These are phyloP conservation scores for Talaromyces sp. DNA, from an alignment of 2,329 filamentous ascomycete species.

Conservation along the genomic window DNA sequence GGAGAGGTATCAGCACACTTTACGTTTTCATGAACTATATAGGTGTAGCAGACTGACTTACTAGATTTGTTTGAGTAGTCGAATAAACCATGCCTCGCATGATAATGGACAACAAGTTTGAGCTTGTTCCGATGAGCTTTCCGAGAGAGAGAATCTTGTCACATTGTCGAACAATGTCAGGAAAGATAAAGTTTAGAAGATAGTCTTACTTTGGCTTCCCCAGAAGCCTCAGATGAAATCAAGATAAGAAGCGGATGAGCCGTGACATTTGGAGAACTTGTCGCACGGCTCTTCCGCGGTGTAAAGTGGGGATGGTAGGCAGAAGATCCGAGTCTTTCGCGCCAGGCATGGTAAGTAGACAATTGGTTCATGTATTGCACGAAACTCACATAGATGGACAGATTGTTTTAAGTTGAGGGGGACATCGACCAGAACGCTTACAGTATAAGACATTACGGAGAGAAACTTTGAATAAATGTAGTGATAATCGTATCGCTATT, in stretches of 20 bases:
- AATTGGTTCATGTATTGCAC: neutral
- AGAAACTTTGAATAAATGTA: too few species aligned
- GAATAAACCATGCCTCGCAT: too few species aligned
- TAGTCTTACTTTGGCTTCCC: neutral
- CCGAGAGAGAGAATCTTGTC: neutral
- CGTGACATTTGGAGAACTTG: neutral
- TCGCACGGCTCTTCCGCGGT: slow-evolving; percentile 1
- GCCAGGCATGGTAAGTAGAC: neutral
- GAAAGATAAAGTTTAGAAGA: neutral
- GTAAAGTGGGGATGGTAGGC: neutral
- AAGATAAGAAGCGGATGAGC: neutral
- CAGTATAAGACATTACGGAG: too few species aligned
- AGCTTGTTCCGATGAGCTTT: neutral
- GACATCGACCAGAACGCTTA: neutral
- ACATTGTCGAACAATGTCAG: neutral
- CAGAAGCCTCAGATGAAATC: neutral
- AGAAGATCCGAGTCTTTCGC: neutral
- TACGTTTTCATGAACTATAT: too few species aligned
- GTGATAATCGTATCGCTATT: too few species aligned
- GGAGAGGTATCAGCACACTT: too few species aligned
- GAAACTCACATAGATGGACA: neutral
- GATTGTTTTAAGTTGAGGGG: neutral
- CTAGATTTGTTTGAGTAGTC: too few species aligned
- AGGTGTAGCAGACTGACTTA: too few species aligned
- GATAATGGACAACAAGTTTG: too few species aligned